These are phyloP conservation scores for Spiromastix sp. DNA, from an alignment of 2,329 filamentous ascomycete genomes.

Conservation along the genomic window DNA sequence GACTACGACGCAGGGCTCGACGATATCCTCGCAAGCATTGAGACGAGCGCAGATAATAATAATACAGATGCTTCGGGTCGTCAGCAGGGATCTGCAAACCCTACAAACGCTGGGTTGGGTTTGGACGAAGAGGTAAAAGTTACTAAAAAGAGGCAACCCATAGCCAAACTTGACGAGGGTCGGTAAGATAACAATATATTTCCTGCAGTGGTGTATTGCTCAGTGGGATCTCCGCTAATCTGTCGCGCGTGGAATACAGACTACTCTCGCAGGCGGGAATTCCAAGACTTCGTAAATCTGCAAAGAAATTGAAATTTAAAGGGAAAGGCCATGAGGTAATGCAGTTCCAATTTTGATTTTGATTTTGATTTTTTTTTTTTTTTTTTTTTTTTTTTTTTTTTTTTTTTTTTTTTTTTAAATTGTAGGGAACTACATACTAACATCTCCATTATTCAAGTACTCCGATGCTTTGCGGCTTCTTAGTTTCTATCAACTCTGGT, in stretches of 20 bases:
- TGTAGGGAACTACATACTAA: background rate
- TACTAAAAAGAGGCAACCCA: conserved; percentile 62
- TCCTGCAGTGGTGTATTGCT: too few species aligned
- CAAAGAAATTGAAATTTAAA: conserved; percentile 65
- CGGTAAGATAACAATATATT: conserved; percentile 47
- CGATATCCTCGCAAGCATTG: conserved; percentile 37
- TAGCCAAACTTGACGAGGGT: conserved; percentile 78
- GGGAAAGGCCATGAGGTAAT: conserved; percentile 85
- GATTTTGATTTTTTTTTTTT: too few species aligned
- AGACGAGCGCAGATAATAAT: conserved; percentile 13
- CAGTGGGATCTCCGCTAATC: too few species aligned
- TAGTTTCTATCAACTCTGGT: conserved; percentile 90
- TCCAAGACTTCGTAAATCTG: conserved; percentile 63
- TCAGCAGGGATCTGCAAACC: conserved; percentile 26
- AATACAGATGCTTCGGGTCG: conserved; percentile 13
- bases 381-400: conserved; percentile 2
- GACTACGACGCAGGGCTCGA: conserved; percentile 59
- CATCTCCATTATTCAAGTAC: conserved; percentile 46
- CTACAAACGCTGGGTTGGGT: conserved; percentile 50
- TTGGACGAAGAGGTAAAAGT: conserved; percentile 82
- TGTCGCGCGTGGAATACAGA: conserved; percentile 39
- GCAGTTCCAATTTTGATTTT: conserved; percentile 1
- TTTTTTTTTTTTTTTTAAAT: too few species aligned
- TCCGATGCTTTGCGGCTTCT: conserved; percentile 72
- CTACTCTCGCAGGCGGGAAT: conserved; percentile 78